These are phyloP conservation scores for Apiospora rasikravindrae DNA, from an alignment of 2,329 filamentous ascomycete genomes.

Conservation along the genomic window DNA sequence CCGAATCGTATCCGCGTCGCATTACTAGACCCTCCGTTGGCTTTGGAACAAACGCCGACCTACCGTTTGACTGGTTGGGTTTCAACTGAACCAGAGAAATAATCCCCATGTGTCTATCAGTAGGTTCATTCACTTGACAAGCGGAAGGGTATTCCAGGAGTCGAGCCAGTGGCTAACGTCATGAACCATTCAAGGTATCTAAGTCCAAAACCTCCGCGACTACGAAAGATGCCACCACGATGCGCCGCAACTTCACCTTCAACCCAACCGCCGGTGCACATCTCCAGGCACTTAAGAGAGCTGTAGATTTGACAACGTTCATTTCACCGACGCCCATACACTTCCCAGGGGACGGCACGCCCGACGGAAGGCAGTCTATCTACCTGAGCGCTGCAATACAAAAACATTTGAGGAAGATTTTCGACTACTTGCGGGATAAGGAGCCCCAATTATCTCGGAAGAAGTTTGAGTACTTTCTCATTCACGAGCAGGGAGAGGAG, in stretches of 20 bases:
- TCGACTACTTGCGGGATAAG: conserved; percentile 48
- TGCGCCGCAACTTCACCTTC: conserved; percentile 36
- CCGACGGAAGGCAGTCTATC: conserved; percentile 36
- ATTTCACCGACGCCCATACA: conserved; percentile 37
- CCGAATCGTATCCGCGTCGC: neutral
- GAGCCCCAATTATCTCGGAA: conserved; percentile 42
- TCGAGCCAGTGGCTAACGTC: neutral
- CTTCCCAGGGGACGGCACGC: conserved; percentile 30
- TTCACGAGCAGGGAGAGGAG: conserved; percentile 52
- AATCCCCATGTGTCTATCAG: neutral
- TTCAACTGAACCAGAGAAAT: neutral
- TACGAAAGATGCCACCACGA: conserved; percentile 20
- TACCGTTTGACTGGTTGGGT: neutral
- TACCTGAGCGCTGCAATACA: conserved; percentile 56
- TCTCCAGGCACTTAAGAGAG: conserved; percentile 38
- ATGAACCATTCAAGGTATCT: neutral
- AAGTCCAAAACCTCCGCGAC: conserved; percentile 2
- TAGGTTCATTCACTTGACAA: neutral
- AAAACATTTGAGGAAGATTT: conserved; percentile 54
- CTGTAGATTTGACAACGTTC: conserved; percentile 37
- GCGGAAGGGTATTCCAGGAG: neutral
- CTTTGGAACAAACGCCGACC: neutral
- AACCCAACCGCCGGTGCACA: conserved; percentile 36
- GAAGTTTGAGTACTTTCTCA: conserved; percentile 56
- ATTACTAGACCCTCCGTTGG: neutral